These are phyloP conservation scores for Epichloe elymi DNA, from an alignment of 2,329 filamentous ascomycete species.

Conservation along the genomic window DNA sequence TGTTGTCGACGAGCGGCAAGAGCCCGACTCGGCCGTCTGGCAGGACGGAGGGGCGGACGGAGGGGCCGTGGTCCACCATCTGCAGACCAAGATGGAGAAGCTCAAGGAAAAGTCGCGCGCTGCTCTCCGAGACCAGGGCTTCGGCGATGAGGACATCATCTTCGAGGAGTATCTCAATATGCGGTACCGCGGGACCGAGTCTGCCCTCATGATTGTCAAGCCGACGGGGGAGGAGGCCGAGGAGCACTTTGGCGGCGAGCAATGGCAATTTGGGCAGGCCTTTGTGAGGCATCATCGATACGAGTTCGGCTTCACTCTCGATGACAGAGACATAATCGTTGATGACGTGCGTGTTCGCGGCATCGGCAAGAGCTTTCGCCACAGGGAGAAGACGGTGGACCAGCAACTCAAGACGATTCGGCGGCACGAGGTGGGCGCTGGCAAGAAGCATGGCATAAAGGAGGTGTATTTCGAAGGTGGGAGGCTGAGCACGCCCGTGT, in stretches of 20 bases:
- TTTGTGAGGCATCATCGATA: slow-evolving; percentile 82
- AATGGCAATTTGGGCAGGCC: slow-evolving; percentile 72
- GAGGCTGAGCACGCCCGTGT: slow-evolving; percentile 64
- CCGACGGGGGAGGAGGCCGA: slow-evolving; percentile 50
- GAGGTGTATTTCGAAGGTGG: slow-evolving; percentile 79
- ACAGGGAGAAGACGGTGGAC: slow-evolving; percentile 69
- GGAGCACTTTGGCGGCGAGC: slow-evolving; percentile 46
- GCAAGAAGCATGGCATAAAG: slow-evolving; percentile 52
- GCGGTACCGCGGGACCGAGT: slow-evolving; percentile 82
- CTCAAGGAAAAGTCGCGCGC: slow-evolving; percentile 62
- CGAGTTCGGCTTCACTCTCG: slow-evolving; percentile 82
- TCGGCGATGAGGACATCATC: slow-evolving; percentile 56
- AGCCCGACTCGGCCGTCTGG: slow-evolving; percentile 55
- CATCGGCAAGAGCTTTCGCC: slow-evolving; percentile 77
- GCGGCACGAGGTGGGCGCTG: slow-evolving; percentile 38
- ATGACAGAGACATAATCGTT: slow-evolving; percentile 74
- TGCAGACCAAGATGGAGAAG: slow-evolving; percentile 63
- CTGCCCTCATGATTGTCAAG: slow-evolving; percentile 77
- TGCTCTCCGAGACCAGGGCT: slow-evolving; percentile 64
- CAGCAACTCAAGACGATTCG: slow-evolving; percentile 63
- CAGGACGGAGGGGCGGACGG: slow-evolving; percentile 42
- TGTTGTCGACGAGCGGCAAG: slow-evolving; percentile 56
- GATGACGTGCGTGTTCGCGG: slow-evolving; percentile 82
- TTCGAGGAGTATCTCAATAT: slow-evolving; percentile 94
- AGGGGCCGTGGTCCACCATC: slow-evolving; percentile 42